Evolutionary conservation across 139 green algal species (phyloP).

Genomic region (Tetratostichococcus sp.): DNA sequence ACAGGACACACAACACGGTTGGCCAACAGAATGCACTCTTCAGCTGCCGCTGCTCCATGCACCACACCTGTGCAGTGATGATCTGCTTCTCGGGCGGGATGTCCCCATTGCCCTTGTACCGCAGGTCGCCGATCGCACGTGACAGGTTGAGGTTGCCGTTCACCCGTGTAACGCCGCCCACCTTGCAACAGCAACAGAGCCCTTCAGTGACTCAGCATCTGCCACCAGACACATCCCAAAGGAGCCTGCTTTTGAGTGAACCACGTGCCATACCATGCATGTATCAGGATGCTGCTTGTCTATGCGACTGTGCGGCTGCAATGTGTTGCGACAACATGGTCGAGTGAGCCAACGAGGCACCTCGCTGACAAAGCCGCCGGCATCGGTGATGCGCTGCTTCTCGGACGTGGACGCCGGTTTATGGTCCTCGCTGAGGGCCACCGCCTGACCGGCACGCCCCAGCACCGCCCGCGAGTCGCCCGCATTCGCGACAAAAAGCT

Average conservation of each 20-base stretch:
- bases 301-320: too few species aligned
- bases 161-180: conserved; percentile 41
- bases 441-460: conserved; percentile 35
- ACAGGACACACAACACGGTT: background rate
- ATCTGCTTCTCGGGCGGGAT: conserved; percentile 49
- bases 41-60: too few species aligned
- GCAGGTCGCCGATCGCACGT: conserved; percentile 92
- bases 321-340: too few species aligned
- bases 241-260: too few species aligned
- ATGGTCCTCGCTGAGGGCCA: conserved; percentile 68
- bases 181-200: background rate
- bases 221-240: too few species aligned
- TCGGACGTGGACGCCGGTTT: conserved; percentile 66
- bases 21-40: background rate
- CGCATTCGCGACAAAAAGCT: conserved; percentile 87
- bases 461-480: conserved; percentile 85
- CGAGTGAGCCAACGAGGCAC: too few species aligned
- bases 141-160: conserved; percentile 96
- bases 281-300: too few species aligned
- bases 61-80: conserved; percentile 81
- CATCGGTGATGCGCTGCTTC: conserved; percentile 70
- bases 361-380: conserved; percentile 64
- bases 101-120: conserved; percentile 83
- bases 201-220: too few species aligned
- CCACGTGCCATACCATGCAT: too few species aligned